These are phyloP conservation scores for Penicillium coffeae DNA, from an alignment of 495 filamentous ascomycete species.

Conservation along the genomic window DNA sequence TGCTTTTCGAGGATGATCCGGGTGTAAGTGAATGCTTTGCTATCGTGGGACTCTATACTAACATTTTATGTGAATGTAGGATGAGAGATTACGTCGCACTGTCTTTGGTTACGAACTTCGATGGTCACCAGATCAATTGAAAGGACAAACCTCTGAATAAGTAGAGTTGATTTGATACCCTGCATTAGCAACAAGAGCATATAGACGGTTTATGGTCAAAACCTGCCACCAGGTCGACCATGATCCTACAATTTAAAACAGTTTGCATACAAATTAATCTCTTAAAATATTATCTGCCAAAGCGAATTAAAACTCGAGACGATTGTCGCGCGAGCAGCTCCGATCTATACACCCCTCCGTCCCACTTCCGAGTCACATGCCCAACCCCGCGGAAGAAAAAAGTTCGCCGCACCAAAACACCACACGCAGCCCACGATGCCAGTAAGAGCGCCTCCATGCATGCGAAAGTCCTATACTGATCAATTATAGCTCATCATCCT, in stretches of 20 bases:
- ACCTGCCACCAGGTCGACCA: no score
- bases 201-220: conserved; percentile 4
- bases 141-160: conserved; percentile 6
- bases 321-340: not conserved
- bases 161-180: conserved; percentile 14
- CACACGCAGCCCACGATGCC: conserved; percentile 26
- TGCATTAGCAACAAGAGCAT: conserved; percentile 11
- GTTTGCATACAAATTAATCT: no score
- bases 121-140: conserved; percentile 33
- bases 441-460: conserved; percentile 15
- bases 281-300: no score
- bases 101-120: conserved; percentile 74
- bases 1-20: conserved; percentile 83
- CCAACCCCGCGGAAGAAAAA: conserved; percentile 28
- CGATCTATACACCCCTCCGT: not conserved
- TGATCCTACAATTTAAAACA: no score
- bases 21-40: conserved; percentile 50
- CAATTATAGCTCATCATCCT: conserved; percentile 75
- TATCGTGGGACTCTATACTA: no score
- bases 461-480: not conserved
- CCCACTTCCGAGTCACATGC: conserved; percentile 32
- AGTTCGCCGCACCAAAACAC: conserved; percentile 11
- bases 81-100: conserved; percentile 69
- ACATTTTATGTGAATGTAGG: conserved; percentile 37
- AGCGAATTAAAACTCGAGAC: not conserved